phyloP scores from a whole-genome alignment of 257 asterid species.

The Paulownia fortunei region DNA sequence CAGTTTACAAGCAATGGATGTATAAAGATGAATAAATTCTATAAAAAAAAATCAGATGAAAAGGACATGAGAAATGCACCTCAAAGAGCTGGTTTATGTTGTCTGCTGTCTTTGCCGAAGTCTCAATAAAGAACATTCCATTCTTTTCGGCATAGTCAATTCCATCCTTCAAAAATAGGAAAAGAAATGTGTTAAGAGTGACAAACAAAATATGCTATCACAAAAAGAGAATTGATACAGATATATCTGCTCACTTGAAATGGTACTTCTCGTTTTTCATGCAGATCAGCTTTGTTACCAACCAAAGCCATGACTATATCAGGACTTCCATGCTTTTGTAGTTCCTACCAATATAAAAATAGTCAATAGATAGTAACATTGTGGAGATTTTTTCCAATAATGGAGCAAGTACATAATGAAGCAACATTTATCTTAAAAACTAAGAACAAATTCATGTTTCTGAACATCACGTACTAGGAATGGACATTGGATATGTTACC shows the following conservation, averaged over 20 bases:
- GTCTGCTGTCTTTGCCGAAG: constrained; percentile 99
- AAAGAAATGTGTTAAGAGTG: constrained; percentile 14
- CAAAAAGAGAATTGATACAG: neutral
- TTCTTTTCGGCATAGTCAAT: constrained; percentile 88
- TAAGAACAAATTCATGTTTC: neutral
- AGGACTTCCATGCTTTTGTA: constrained; percentile 96
- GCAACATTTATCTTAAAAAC: no score
- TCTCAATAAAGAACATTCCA: constrained; percentile 97
- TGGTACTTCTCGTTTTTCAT: constrained; percentile 85
- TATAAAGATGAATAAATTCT: neutral
- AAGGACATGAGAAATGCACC: constrained; percentile 51
- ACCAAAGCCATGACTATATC: constrained; percentile 97
- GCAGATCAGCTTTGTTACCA: constrained; percentile 97
- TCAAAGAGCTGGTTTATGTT: constrained; percentile 98
- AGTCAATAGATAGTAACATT: constrained; percentile 10
- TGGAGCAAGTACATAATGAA: neutral
- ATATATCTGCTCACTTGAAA: constrained; percentile 60
- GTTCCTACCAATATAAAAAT: constrained; percentile 55
- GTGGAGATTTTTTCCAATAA: neutral
- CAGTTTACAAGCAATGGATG: neutral
- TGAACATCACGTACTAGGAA: neutral
- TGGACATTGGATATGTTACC: no score
- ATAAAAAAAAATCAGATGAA: neutral
- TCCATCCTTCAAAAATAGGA: constrained; percentile 66
- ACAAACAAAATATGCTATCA: neutral